Evolutionary conservation across 2,329 filamentous ascomycete species (phyloP), one percentile per base, ranked within the genome.

Genomic region (Coleophoma cylindrospora): DNA sequence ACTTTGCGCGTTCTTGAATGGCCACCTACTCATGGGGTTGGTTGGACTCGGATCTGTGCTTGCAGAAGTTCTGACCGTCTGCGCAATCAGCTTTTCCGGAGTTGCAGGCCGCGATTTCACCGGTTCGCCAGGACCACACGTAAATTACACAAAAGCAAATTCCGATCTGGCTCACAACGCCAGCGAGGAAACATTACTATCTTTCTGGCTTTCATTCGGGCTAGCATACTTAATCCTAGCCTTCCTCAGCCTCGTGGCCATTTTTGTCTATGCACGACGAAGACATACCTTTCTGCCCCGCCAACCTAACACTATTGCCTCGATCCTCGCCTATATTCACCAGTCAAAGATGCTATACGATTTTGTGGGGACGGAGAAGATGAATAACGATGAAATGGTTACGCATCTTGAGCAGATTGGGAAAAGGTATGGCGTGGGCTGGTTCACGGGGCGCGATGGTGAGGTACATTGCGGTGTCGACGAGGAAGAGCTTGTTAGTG

Each of bases 261-360:
- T 68, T 1, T 60, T 83, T 1, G 83, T 87, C 15, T 86, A 86
- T 60, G 50, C 73, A 15, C 76, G 79, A 1, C 80, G 87, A 13
- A 75, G 83, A 0, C 80, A 83, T 49, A 80, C 87, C 2, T 91
- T 91, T 66, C 71, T 91, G 50, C 88, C 88, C 1, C 79, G 88
- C 4, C 86, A 91, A 70, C 87, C 87, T 4, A 89, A 84, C 59
- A 90, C 87, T 17, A 91, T 92, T 58, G 83, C 87, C 2, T 84
- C 80, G 40, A 80, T 91, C 48, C 73, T 92, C 48, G 86, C 86
- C 0, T 91, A 86, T 61, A 87, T 91, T 52, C 84, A 91, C 66
- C 86, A 90, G 69, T 86, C 80, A 65, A 87, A 87, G 68, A 91
- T 91, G 87, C 70, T 91, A 43, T 83, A 83, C 54, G 80, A 82